Conservation (phyloP, 495 filamentous ascomycete species). For the Lophium mytilinum region DNA sequence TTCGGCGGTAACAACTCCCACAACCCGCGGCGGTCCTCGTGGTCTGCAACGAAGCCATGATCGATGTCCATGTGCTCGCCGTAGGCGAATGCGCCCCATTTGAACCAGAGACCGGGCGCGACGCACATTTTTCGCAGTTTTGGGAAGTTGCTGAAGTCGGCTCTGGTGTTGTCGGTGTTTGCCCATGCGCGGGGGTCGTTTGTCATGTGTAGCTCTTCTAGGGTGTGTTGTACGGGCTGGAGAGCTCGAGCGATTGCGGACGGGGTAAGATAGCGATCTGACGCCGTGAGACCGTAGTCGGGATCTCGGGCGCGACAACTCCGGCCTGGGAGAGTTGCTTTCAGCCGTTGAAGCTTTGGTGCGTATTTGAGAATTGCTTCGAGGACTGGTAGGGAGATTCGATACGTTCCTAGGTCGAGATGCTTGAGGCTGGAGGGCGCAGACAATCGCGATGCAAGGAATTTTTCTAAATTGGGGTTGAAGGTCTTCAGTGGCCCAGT, state of each 20-base stretch:
- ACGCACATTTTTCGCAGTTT: background rate
- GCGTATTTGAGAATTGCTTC: background rate
- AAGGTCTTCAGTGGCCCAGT: background rate
- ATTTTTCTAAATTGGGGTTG: background rate
- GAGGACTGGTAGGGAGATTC: background rate
- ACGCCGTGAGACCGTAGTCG: background rate
- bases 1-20: background rate
- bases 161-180: background rate
- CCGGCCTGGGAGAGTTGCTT: background rate
- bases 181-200: background rate
- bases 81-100: background rate
- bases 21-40: background rate
- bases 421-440: background rate
- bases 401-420: background rate
- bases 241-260: background rate
- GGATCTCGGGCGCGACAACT: background rate
- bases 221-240: background rate
- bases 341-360: background rate
- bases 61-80: background rate
- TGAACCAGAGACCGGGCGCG: background rate
- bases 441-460: background rate
- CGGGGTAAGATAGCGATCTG: background rate
- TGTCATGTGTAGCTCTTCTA: background rate
- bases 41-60: background rate
- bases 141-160: background rate